Conservation (phyloP, 768 basidiomycete species). For the Phaffia tasmanica region DNA sequence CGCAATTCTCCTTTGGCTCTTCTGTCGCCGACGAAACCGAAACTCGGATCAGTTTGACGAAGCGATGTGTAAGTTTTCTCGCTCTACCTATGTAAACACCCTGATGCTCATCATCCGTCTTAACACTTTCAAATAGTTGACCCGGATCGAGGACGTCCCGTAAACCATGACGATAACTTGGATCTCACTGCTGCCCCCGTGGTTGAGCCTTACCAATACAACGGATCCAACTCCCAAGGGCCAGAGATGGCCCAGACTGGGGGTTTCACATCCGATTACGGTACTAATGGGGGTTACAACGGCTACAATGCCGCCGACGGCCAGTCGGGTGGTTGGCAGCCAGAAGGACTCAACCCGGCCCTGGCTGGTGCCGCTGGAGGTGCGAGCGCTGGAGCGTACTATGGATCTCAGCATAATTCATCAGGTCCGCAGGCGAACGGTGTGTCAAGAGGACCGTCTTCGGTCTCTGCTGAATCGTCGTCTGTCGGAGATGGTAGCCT, state of each 20-base stretch:
- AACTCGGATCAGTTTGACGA: slow-evolving; percentile 25
- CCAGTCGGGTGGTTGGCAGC: slow-evolving; percentile 3
- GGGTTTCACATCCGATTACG: slow-evolving; percentile 1
- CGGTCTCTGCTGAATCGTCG: slow-evolving; percentile 8
- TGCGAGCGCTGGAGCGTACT: slow-evolving; percentile 12
- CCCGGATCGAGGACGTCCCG: slow-evolving; percentile 23
- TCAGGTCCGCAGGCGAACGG: neutral
- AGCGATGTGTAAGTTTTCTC: slow-evolving; percentile 20
- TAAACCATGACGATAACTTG: slow-evolving; percentile 17
- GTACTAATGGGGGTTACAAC: neutral
- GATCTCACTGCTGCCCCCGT: slow-evolving; percentile 20
- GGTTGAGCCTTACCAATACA: slow-evolving; percentile 24
- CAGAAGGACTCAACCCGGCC: slow-evolving; percentile 6
- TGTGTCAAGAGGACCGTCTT: slow-evolving; percentile 19
- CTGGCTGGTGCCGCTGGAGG: slow-evolving; percentile 1
- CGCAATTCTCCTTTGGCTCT: slow-evolving; percentile 20
- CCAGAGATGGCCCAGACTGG: slow-evolving; percentile 23
- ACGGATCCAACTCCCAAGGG: neutral
- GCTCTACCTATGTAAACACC: neutral
- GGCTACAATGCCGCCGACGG: neutral
- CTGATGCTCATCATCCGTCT: neutral
- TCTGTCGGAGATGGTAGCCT: neutral
- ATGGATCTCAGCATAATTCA: neutral
- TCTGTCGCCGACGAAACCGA: slow-evolving; percentile 13
- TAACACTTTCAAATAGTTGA: slow-evolving; percentile 10